Evolutionary conservation across 495 filamentous ascomycete species (phyloP).

Genomic region (Xylaria acuta): DNA sequence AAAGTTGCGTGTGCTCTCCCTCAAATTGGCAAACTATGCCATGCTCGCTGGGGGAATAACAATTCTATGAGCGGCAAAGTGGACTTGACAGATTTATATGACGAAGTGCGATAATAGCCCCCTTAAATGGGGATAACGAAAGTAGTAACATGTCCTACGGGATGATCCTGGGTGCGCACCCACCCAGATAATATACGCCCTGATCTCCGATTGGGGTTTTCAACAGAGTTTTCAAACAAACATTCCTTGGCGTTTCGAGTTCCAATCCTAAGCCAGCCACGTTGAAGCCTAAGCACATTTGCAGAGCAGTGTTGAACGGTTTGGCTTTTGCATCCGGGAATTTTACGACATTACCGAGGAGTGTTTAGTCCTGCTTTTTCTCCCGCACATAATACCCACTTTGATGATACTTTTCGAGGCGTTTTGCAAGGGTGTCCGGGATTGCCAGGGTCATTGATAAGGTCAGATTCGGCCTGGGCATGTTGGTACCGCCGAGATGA

Average conservation of each 20-base stretch:
- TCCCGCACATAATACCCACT: slow-evolving; percentile 42
- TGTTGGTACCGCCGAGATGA: slow-evolving; percentile 15
- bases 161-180: neutral
- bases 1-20: slow-evolving; percentile 49
- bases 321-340: slow-evolving; percentile 19
- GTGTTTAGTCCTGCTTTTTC: slow-evolving; percentile 27
- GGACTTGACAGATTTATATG: neutral
- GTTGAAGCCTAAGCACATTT: neutral
- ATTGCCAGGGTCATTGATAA: neutral
- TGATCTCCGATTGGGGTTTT: neutral
- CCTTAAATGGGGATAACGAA: slow-evolving; percentile 9
- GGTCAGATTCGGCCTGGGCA: slow-evolving; percentile 6
- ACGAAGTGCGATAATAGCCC: neutral
- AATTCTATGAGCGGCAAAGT: slow-evolving; percentile 31
- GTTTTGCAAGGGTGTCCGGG: slow-evolving; percentile 23
- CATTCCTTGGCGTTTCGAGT: slow-evolving; percentile 10
- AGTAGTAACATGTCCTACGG: neutral
- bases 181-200: neutral
- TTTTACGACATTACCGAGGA: neutral
- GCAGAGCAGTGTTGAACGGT: neutral
- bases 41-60: slow-evolving; percentile 49
- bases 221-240: neutral
- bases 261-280: slow-evolving; percentile 2
- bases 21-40: slow-evolving; percentile 56
- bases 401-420: slow-evolving; percentile 30